Evolutionary conservation across 805 yeast genomes (phyloP).

Genomic region (Kuraishia molischiana): DNA sequence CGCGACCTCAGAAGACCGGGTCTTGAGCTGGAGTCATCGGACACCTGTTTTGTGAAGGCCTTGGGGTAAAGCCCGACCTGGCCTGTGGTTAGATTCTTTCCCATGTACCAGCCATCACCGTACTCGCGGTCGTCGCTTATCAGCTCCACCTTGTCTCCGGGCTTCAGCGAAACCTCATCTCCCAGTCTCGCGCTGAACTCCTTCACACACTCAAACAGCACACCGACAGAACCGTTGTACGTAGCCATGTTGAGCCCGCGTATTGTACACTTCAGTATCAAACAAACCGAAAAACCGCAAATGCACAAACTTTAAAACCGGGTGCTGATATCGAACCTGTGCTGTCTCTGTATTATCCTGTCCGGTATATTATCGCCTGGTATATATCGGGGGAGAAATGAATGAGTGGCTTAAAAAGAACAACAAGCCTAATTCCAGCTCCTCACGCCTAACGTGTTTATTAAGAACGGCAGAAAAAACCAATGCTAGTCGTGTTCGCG

Average conservation of each 20-base stretch:
- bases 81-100: slow-evolving; percentile 62
- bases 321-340: no score
- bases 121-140: slow-evolving; percentile 89
- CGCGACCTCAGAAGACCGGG: slow-evolving; percentile 47
- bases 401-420: no score
- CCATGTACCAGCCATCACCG: slow-evolving; percentile 97
- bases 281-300: no score
- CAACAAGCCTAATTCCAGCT: no score
- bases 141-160: slow-evolving; percentile 83
- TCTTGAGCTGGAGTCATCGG: slow-evolving; percentile 2
- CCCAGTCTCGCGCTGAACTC: slow-evolving; percentile 82
- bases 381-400: no score
- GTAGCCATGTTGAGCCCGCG: not conserved
- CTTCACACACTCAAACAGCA: slow-evolving; percentile 54
- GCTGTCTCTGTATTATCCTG: no score
- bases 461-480: no score
- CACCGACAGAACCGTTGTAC: slow-evolving; percentile 5
- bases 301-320: no score
- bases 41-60: slow-evolving; percentile 58
- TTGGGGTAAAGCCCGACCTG: slow-evolving; percentile 87
- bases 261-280: no score
- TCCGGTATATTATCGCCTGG: no score
- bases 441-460: no score
- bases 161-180: slow-evolving; percentile 73
- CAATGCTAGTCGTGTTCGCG: no score